Conservation (phyloP, 768 basidiomycete species). For the Xanthoconium stramineum region DNA sequence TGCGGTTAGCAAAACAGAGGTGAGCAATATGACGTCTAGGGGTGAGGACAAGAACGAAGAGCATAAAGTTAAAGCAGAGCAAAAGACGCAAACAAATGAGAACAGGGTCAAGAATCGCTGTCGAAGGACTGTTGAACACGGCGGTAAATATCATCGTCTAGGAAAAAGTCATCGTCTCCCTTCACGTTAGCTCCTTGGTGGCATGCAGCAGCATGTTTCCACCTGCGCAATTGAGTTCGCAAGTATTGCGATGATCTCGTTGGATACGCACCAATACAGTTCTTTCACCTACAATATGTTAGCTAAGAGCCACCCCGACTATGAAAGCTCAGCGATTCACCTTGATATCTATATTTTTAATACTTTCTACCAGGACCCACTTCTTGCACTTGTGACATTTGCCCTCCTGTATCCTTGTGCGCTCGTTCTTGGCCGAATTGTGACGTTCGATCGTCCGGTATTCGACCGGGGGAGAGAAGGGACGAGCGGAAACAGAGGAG, state of each 20-base stretch:
- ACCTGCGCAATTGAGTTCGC: slow-evolving; percentile 41
- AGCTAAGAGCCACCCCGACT: neutral
- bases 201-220: slow-evolving; percentile 81
- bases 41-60: slow-evolving; percentile 3
- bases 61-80: slow-evolving; percentile 8
- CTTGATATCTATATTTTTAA: slow-evolving; percentile 74
- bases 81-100: neutral
- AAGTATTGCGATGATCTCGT: neutral
- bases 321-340: slow-evolving; percentile 29
- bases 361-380: slow-evolving; percentile 71
- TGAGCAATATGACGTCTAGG: slow-evolving; percentile 11
- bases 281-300: slow-evolving; percentile 55
- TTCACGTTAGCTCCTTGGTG: slow-evolving; percentile 56
- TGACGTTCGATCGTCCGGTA: slow-evolving; percentile 50
- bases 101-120: neutral
- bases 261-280: slow-evolving; percentile 64
- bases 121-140: slow-evolving; percentile 18
- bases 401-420: slow-evolving; percentile 58
- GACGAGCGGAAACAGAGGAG: slow-evolving; percentile 61
- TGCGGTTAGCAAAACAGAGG: slow-evolving; percentile 13
- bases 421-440: slow-evolving; percentile 57
- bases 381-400: slow-evolving; percentile 73
- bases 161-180: slow-evolving; percentile 57
- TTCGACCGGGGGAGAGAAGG: slow-evolving; percentile 73
- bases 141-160: slow-evolving; percentile 47